Percentiles rank a stretch among this genome's conserved stretches.
These are phyloP conservation scores for Colletotrichum viniferum DNA, from an alignment of 2,329 filamentous ascomycete species.

Conservation along the genomic window DNA sequence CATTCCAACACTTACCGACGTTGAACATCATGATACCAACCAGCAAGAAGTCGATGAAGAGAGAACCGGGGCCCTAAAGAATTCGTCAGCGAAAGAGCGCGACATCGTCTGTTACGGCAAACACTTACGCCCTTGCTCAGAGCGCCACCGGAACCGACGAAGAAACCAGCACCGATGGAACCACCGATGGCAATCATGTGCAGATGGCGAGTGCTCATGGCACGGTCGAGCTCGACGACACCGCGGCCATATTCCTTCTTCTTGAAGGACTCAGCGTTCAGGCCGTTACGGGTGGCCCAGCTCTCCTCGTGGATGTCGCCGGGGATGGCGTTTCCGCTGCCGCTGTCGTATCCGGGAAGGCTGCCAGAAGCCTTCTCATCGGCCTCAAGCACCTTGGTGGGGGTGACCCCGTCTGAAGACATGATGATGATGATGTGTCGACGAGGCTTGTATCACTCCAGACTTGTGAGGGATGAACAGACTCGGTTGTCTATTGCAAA, in stretches of 20 bases:
- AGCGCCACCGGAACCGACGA: conserved; percentile 62
- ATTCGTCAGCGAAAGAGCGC: neutral
- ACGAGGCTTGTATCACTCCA: neutral
- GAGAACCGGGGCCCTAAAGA: conserved; percentile 39
- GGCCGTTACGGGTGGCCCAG: conserved; percentile 40
- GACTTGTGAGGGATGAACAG: neutral
- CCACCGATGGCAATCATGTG: conserved; percentile 69
- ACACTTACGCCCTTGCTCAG: conserved; percentile 45
- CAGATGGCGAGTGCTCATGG: conserved; percentile 61
- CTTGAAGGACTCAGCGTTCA: conserved; percentile 45
- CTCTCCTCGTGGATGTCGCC: conserved; percentile 29
- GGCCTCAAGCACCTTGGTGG: conserved; percentile 17
- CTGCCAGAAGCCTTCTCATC: conserved; percentile 11
- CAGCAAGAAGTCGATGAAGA: conserved; percentile 57
- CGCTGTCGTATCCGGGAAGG: conserved; percentile 9
- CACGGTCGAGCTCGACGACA: conserved; percentile 41
- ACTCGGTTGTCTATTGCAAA: neutral
- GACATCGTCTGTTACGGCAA: fast-evolving
- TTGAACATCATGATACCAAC: conserved; percentile 67
- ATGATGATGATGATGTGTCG: neutral
- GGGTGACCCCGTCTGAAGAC: conserved; percentile 12
- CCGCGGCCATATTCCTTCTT: conserved; percentile 25
- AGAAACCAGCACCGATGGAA: conserved; percentile 67
- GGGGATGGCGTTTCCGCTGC: conserved; percentile 18
- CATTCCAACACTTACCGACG: conserved; percentile 36